Conservation (phyloP, 352 stramenopile genomes). For the Globisporangium emineosum region DNA sequence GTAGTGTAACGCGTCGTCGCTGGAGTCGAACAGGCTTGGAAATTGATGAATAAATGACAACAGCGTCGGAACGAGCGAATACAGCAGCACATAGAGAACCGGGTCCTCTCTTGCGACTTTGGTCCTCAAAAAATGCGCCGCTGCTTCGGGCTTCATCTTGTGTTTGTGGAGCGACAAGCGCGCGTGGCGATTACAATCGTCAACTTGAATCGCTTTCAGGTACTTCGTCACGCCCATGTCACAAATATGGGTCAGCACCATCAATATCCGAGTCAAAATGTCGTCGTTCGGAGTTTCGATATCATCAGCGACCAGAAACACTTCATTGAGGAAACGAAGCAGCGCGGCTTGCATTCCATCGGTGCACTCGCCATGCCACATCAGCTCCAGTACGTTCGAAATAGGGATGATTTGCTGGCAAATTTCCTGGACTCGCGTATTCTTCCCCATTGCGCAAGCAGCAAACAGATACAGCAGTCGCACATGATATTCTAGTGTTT, state of each 20-base stretch:
- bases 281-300: constrained; percentile 41
- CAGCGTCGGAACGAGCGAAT: constrained; percentile 39
- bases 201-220: constrained; percentile 34
- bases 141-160: constrained; percentile 29
- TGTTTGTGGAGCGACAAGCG: constrained; percentile 48
- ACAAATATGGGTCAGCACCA: constrained; percentile 27
- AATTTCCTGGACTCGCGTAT: constrained; percentile 58
- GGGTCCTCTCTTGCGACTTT: constrained; percentile 34
- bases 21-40: constrained; percentile 35
- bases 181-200: constrained; percentile 44
- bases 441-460: constrained; percentile 56
- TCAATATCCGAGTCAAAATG: constrained; percentile 35
- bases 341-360: constrained; percentile 49
- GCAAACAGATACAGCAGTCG: constrained; percentile 58
- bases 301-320: constrained; percentile 58
- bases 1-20: constrained; percentile 20
- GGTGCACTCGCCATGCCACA: constrained; percentile 36
- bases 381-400: constrained; percentile 35
- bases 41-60: constrained; percentile 59
- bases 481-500: constrained; percentile 53
- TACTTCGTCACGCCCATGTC: constrained; percentile 32
- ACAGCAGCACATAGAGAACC: constrained; percentile 37
- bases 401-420: constrained; percentile 63
- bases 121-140: constrained; percentile 18
- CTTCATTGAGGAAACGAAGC: constrained; percentile 57